Percentiles rank a stretch among this genome's conserved stretches.
Conservation (phyloP, 2,329 filamentous ascomycete genomes). For the Sclerotinia trifoliorum region DNA sequence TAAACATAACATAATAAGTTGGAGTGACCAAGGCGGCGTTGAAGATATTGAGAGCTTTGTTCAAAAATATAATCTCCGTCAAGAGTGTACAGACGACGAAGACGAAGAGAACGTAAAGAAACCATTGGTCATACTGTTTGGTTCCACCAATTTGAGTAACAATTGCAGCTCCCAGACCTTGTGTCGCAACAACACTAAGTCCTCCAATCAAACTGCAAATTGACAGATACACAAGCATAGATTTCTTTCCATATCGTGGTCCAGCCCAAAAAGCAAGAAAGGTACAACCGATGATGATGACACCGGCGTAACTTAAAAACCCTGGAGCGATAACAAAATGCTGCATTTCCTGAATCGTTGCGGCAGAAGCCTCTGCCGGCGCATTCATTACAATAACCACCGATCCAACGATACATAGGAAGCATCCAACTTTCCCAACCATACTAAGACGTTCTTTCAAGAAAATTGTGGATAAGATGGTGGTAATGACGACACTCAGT, state of each 20-base stretch:
- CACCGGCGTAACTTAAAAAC: constrained; percentile 80
- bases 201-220: constrained; percentile 96
- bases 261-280: constrained; percentile 77
- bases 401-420: constrained; percentile 89
- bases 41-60: constrained; percentile 97
- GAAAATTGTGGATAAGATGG: constrained; percentile 88
- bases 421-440: constrained; percentile 93
- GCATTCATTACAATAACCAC: constrained; percentile 95
- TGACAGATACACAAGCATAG: constrained; percentile 95
- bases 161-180: constrained; percentile 88
- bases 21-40: constrained; percentile 96
- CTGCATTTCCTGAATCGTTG: constrained; percentile 90
- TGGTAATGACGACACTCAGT: constrained; percentile 87
- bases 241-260: constrained; percentile 90
- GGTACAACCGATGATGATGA: constrained; percentile 71
- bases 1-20: constrained; percentile 99
- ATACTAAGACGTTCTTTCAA: constrained; percentile 93
- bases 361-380: constrained; percentile 78
- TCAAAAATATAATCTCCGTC: constrained; percentile 93
- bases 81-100: constrained; percentile 88
- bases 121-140: constrained; percentile 96
- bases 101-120: constrained; percentile 84
- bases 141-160: constrained; percentile 79
- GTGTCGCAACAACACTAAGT: constrained; percentile 89
- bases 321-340: constrained; percentile 80